These are phyloP conservation scores for Collariella sp. DNA, from an alignment of 495 filamentous ascomycete genomes.

Conservation along the genomic window DNA sequence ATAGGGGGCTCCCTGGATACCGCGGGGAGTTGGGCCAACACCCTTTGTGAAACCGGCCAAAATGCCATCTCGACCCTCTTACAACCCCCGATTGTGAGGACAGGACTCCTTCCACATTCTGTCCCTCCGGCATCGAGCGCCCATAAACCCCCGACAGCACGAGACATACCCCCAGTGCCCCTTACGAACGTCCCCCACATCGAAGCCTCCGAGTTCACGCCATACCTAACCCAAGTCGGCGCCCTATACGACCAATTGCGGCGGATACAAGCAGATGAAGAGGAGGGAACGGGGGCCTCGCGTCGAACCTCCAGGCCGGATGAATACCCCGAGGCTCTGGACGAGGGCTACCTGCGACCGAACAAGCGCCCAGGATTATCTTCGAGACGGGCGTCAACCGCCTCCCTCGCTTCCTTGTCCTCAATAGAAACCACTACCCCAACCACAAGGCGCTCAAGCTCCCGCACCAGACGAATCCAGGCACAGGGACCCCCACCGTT, in stretches of 20 bases:
- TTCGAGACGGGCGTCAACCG: conserved; percentile 38
- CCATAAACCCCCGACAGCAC: conserved; percentile 76
- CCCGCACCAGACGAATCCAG: conserved; percentile 41
- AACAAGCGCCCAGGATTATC: conserved; percentile 32
- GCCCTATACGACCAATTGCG: conserved; percentile 74
- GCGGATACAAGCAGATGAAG: conserved; percentile 61
- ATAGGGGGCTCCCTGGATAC: conserved; percentile 68
- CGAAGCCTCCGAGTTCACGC: conserved; percentile 66
- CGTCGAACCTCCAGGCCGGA: conserved; percentile 41
- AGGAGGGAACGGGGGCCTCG: conserved; percentile 42
- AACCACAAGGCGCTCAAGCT: conserved; percentile 43
- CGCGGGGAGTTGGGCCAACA: conserved; percentile 42
- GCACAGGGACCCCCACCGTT: conserved; percentile 68
- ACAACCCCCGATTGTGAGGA: conserved; percentile 82
- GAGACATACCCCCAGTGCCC: conserved; percentile 90
- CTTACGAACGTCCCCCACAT: conserved; percentile 83
- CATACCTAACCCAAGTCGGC: conserved; percentile 76
- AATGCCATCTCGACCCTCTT: conserved; percentile 94
- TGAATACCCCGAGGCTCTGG: conserved; percentile 39
- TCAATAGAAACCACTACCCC: conserved; percentile 41
- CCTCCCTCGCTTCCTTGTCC: conserved; percentile 41
- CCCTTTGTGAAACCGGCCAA: conserved; percentile 66
- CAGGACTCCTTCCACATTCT: conserved; percentile 70
- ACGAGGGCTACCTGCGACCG: conserved; percentile 39
- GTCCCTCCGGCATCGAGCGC: conserved; percentile 53